Percentiles rank a stretch among this genome's conserved stretches.
Conservation (phyloP, 352 stramenopile genomes). For the Saprolegnia diclina region DNA sequence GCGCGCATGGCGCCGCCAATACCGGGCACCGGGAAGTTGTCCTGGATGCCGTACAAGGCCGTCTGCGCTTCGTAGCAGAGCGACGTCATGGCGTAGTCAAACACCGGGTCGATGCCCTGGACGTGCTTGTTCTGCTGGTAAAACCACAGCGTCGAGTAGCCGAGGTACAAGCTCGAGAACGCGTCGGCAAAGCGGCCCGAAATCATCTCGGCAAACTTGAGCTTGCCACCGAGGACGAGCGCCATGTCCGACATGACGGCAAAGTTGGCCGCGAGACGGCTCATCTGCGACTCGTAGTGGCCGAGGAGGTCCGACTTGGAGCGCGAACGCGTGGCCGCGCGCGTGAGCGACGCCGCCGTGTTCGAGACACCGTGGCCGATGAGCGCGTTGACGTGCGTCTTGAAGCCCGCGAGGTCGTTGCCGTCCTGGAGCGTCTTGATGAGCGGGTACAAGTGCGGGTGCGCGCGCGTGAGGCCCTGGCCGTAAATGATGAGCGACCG, state of each 20-base stretch:
- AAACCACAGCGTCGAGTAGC: conserved; percentile 96
- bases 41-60: conserved; percentile 90
- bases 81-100: conserved; percentile 96
- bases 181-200: conserved; percentile 96
- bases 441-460: conserved; percentile 97
- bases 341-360: conserved; percentile 83
- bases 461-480: conserved; percentile 95
- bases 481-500: conserved; percentile 97
- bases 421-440: conserved; percentile 95
- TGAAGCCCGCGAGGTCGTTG: conserved; percentile 91
- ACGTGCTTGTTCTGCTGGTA: conserved; percentile 93
- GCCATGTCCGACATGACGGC: conserved; percentile 93
- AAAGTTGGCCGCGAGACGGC: conserved; percentile 96
- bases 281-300: conserved; percentile 97
- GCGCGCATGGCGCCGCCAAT: conserved; percentile 91
- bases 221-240: conserved; percentile 94
- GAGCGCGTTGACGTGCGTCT: conserved; percentile 92
- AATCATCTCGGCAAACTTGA: conserved; percentile 99
- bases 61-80: conserved; percentile 94
- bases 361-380: conserved; percentile 92
- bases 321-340: conserved; percentile 86
- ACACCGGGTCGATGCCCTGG: conserved; percentile 92
- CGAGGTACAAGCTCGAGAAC: conserved; percentile 95
- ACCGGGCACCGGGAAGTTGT: conserved; percentile 94
- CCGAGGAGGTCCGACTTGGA: conserved; percentile 89